Evolutionary conservation across 345 rosid genomes (phyloP), one percentile per base, ranked within the genome.

Genomic region (Bruguiera sexangula): DNA sequence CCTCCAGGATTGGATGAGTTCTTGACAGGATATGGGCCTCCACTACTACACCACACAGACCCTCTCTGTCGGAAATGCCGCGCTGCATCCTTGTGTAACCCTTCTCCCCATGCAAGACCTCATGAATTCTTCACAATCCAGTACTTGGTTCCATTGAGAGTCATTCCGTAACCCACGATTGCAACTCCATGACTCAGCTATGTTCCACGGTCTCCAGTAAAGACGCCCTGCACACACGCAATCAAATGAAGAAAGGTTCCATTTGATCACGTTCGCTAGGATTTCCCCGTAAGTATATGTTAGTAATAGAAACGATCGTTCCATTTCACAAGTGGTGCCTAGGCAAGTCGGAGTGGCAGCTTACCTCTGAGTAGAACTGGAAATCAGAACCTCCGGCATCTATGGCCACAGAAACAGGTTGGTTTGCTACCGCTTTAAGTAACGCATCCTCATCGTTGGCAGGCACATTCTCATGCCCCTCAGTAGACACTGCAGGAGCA

Each of bases 21-120:
- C 72, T 89, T 89, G 74, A 76, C 72, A n/a, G 92, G 95, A 69
- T 87, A 89, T 5, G 95, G 71, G 92, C 92, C 36, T 81, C 83
- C 89, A 89, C 84, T n/a, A 92, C 89, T 36, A 87, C 84, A n/a
- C 92, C 95, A 21, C 95, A 89, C 18, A 82, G 75, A 13, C 95
- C 95, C 62, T 80, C 83, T 63, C 66, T 69, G 10, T 75, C 76
- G 0, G 80, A 51, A 51, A 83, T 63, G 6, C 90, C 84, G 3
- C 90, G 81, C 67, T 84, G 72, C 79, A 89, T 80, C 80, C 95
- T 84, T 29, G 84, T 74, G 74, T 85, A 87, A 16, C 95, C 92
- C 57, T 83, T 89, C 92, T 53, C 95, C 95, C 95, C 90, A 89
- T 69, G 78, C 85, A 0, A 75, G 6, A 56, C 95, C 95, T 92